phyloP scores from a whole-genome alignment of 192 early-diverging fungal genomes.

The Physocladia obscura region DNA sequence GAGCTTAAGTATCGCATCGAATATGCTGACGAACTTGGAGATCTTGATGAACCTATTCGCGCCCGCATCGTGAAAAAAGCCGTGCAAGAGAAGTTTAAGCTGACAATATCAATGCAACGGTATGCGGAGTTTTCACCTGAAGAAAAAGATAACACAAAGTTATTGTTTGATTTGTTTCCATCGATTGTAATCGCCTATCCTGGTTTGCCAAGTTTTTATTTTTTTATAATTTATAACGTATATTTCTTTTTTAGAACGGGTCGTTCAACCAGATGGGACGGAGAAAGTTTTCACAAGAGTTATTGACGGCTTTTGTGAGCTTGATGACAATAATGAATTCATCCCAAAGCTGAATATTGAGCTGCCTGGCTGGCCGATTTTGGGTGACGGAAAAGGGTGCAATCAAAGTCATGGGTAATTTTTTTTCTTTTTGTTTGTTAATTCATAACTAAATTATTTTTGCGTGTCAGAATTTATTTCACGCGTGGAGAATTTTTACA shows the following conservation, averaged over 20 bases:
- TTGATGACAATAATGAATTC: constrained; percentile 66
- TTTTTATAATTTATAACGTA: neutral
- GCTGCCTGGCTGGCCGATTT: constrained; percentile 53
- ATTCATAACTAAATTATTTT: no score
- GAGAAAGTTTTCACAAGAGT: constrained; percentile 53
- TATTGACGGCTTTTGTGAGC: constrained; percentile 76
- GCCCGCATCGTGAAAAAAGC: no score
- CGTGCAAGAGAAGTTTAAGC: no score
- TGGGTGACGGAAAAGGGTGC: constrained; percentile 90
- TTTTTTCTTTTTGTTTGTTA: neutral
- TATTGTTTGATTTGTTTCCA: neutral
- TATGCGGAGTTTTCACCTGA: neutral
- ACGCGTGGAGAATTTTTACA: constrained; percentile 85
- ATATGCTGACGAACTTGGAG: no score
- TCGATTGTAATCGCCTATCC: neutral
- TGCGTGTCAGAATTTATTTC: constrained; percentile 70
- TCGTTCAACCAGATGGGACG: neutral
- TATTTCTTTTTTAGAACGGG: neutral
- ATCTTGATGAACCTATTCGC: no score
- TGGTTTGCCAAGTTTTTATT: neutral
- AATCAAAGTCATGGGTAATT: constrained; percentile 76
- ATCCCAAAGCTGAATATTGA: constrained; percentile 51
- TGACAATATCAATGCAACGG: no score
- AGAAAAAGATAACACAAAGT: neutral
- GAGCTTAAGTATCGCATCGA: no score